A percentile compares a stretch with the other conserved stretches of the same genome.
Evolutionary conservation across 2,329 filamentous ascomycete species (phyloP).

Genomic region (Colletotrichum sp.): DNA sequence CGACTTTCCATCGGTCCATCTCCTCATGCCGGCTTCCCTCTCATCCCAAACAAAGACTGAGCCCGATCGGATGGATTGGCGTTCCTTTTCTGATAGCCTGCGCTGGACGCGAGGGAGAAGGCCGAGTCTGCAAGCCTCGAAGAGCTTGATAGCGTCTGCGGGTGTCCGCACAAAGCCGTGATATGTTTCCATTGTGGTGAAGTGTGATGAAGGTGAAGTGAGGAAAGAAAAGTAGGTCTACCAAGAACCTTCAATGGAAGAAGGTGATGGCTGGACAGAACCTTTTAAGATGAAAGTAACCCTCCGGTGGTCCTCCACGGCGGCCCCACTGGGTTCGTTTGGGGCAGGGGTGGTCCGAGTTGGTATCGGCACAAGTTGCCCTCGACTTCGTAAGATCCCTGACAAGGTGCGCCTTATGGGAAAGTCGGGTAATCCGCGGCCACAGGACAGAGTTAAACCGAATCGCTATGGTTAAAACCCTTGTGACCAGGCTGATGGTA

Average conservation of each 20-base stretch:
- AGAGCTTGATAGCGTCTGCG: constrained; percentile 96
- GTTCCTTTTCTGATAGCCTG: constrained; percentile 93
- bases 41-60: constrained; percentile 99
- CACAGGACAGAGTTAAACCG: neutral
- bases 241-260: neutral
- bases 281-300: constrained; percentile 11
- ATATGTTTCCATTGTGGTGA: constrained; percentile 88
- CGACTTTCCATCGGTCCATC: constrained; percentile 98
- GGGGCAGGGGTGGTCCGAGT: constrained; percentile 2
- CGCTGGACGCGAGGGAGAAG: constrained; percentile 90
- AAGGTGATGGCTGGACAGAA: neutral
- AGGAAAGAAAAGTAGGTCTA: constrained; percentile 12
- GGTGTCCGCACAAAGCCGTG: constrained; percentile 95
- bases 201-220: constrained; percentile 8
- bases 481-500: neutral
- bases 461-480: constrained; percentile 6
- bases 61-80: constrained; percentile 92
- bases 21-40: constrained; percentile 94
- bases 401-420: neutral
- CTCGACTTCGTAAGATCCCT: neutral
- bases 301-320: constrained; percentile 9
- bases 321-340: constrained; percentile 18
- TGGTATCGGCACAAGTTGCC: constrained; percentile 18
- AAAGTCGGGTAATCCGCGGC: neutral
- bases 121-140: constrained; percentile 92